These are phyloP conservation scores for Lachancea fermentati DNA, from an alignment of 805 yeast genomes.

Conservation along the genomic window DNA sequence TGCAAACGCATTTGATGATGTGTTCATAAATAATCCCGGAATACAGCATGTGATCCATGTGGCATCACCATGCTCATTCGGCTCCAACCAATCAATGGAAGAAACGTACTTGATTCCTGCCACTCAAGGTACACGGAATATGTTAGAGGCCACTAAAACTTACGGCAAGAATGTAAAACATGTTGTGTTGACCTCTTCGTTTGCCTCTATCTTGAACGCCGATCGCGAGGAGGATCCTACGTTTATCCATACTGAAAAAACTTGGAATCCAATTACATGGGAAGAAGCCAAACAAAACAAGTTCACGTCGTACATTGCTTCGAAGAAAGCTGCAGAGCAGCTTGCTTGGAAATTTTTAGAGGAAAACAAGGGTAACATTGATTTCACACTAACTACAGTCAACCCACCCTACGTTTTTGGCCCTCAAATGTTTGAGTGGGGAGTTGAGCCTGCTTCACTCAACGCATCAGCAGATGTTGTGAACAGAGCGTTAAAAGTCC, in stretches of 20 bases:
- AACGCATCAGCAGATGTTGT: slow-evolving; percentile 41
- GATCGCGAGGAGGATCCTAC: slow-evolving; percentile 33
- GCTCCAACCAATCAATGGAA: slow-evolving; percentile 38
- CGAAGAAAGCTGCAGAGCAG: slow-evolving; percentile 55
- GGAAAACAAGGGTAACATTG: slow-evolving; percentile 30
- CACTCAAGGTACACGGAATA: slow-evolving; percentile 46
- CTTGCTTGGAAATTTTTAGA: slow-evolving; percentile 53
- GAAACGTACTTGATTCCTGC: slow-evolving; percentile 53
- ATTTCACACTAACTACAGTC: slow-evolving; percentile 42
- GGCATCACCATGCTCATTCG: slow-evolving; percentile 53
- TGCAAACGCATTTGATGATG: slow-evolving; percentile 41
- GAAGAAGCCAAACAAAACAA: slow-evolving; percentile 38
- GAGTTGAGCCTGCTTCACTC: slow-evolving; percentile 34
- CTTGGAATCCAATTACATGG: slow-evolving; percentile 52
- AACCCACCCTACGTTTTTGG: slow-evolving; percentile 57
- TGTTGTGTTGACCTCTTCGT: slow-evolving; percentile 50
- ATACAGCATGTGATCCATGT: slow-evolving; percentile 52
- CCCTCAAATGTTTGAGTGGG: slow-evolving; percentile 47
- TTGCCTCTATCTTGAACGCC: slow-evolving; percentile 39
- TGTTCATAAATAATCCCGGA: slow-evolving; percentile 42
- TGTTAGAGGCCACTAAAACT: slow-evolving; percentile 43
- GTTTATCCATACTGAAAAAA: slow-evolving; percentile 38
- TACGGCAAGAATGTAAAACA: slow-evolving; percentile 40
- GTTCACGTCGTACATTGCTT: slow-evolving; percentile 46
- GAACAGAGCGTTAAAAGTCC: slow-evolving; percentile 25